Evolutionary conservation across 2,329 filamentous ascomycete species (phyloP).

Genomic region (Aphanocladium album): DNA sequence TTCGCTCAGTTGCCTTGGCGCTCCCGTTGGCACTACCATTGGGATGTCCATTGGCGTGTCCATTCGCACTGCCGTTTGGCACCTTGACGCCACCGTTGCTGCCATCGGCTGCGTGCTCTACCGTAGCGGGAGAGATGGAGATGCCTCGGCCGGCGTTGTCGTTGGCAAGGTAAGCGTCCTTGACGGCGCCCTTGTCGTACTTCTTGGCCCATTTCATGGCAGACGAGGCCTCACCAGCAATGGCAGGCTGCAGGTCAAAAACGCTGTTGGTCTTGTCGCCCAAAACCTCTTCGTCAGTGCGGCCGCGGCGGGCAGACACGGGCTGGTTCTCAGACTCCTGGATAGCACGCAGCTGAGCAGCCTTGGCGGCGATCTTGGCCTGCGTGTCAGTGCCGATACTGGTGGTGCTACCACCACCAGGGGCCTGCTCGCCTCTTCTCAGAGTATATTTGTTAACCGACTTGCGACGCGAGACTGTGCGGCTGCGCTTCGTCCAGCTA

Average conservation of each 20-base stretch:
- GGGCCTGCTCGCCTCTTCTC: conserved; percentile 40
- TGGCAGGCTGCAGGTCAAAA: conserved; percentile 77
- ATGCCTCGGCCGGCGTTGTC: conserved; percentile 64
- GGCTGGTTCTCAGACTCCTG: conserved; percentile 44
- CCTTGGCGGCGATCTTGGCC: conserved; percentile 86
- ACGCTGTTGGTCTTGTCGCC: conserved; percentile 81
- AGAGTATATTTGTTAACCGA: conserved; percentile 59
- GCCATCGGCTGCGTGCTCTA: conserved; percentile 24
- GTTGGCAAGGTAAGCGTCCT: conserved; percentile 79
- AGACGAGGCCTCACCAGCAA: conserved; percentile 81
- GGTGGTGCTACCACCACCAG: conserved; percentile 62
- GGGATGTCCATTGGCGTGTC: neutral
- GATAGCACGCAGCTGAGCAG: conserved; percentile 71
- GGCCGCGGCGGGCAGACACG: conserved; percentile 43
- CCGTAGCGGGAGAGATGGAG: conserved; percentile 28
- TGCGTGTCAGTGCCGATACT: conserved; percentile 89
- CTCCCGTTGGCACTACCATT: neutral
- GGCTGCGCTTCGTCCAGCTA: conserved; percentile 71
- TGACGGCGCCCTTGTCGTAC: conserved; percentile 85
- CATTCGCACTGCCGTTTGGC: conserved; percentile 20
- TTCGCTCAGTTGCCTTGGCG: conserved; percentile 6
- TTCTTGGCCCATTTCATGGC: conserved; percentile 96
- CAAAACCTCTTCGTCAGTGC: conserved; percentile 51
- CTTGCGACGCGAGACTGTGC: conserved; percentile 60
- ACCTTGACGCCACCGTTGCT: neutral